Conservation (phyloP, 139 green algal species). For the Picochlorum sp. region DNA sequence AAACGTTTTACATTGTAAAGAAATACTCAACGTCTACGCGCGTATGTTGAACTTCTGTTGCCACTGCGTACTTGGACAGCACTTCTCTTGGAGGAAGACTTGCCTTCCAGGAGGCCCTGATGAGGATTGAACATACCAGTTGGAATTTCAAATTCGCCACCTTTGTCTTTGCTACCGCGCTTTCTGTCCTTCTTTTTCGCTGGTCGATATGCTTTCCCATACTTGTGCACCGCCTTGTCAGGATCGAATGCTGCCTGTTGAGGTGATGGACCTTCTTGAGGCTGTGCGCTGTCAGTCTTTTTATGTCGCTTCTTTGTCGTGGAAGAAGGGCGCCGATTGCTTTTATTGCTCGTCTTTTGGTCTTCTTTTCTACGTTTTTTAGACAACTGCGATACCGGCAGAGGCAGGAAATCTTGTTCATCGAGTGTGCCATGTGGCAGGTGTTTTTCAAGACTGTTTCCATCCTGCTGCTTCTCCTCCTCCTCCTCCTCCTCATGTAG, state of each 20-base stretch:
- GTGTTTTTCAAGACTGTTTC: neutral
- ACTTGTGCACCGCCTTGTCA: too few species aligned
- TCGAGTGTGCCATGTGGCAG: neutral
- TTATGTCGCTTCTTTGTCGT: too few species aligned
- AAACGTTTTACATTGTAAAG: constrained; percentile 16
- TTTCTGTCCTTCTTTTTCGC: too few species aligned
- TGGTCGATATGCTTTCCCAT: too few species aligned
- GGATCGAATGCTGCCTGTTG: too few species aligned
- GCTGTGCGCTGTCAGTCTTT: too few species aligned
- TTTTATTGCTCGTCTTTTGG: neutral
- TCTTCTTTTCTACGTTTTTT: neutral
- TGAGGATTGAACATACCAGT: constrained; percentile 1
- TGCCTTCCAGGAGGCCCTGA: neutral
- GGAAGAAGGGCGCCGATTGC: too few species aligned
- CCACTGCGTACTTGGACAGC: neutral
- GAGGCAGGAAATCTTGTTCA: constrained; percentile 36
- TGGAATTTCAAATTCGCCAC: neutral
- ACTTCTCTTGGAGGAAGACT: neutral
- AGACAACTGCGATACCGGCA: constrained; percentile 35
- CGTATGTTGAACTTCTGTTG: neutral
- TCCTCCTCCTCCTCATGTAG: neutral
- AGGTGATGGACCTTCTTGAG: too few species aligned
- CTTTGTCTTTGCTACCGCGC: too few species aligned
- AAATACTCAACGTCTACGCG: too few species aligned
- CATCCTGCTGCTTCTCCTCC: too few species aligned